Conservation (phyloP, 345 rosid genomes). For the Arabis alpina region DNA sequence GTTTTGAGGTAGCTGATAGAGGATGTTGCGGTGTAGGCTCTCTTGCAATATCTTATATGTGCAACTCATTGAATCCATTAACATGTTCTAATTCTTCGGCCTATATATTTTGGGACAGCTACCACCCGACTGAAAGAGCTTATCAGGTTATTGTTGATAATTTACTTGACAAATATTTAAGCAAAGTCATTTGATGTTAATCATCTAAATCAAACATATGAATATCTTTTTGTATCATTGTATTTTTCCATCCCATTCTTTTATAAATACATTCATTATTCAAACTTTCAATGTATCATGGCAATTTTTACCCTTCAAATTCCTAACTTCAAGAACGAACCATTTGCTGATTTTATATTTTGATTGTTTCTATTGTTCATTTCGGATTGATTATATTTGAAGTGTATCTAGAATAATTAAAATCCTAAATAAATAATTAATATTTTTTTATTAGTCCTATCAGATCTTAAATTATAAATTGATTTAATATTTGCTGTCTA, state of each 20-base stretch:
- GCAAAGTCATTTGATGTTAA: constrained; percentile 1
- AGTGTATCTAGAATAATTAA: no score
- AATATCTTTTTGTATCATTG: neutral
- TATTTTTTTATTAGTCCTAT: no score
- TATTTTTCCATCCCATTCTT: neutral
- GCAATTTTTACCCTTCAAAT: neutral
- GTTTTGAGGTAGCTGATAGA: constrained; percentile 49
- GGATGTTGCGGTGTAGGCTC: constrained; percentile 69
- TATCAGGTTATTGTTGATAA: constrained; percentile 44
- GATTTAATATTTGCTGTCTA: no score
- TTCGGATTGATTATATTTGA: no score
- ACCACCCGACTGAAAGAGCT: constrained; percentile 67
- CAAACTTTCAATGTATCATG: neutral
- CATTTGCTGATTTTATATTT: no score
- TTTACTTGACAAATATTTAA: constrained; percentile 20
- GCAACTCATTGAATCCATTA: constrained; percentile 46
- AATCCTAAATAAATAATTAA: no score
- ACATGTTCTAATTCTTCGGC: constrained; percentile 46
- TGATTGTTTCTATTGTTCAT: no score
- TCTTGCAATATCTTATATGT: constrained; percentile 50
- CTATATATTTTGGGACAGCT: constrained; percentile 68
- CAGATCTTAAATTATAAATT: no score
- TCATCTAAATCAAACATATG: neutral
- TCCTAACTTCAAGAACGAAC: neutral
- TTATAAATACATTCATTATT: neutral